Conservation (phyloP, 2,329 filamentous ascomycete species). For the Fusarium euwallaceae region DNA sequence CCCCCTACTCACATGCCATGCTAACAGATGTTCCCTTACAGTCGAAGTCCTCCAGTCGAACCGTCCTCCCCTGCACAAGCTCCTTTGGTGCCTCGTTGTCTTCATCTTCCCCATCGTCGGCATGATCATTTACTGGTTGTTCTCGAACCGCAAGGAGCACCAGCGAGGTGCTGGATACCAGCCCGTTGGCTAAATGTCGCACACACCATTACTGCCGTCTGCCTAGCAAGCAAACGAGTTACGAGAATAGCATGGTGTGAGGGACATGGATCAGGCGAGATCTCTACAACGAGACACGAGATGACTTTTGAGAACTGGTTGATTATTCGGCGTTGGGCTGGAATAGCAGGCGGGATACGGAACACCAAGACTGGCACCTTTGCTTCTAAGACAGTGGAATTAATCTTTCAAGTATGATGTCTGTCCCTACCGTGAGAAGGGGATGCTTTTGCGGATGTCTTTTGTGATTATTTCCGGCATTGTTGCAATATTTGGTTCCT, state of each 20-base stretch:
- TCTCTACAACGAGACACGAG: neutral
- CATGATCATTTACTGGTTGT: conserved; percentile 73
- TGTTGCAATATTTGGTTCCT: too few relatives aligned
- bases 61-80: conserved; percentile 68
- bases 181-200: conserved; percentile 39
- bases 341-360: neutral
- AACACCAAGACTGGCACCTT: neutral
- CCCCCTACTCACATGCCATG: conserved; percentile 18
- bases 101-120: conserved; percentile 75
- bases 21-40: conserved; percentile 45
- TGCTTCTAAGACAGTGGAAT: neutral
- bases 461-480: too few relatives aligned
- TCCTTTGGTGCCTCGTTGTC: conserved; percentile 73
- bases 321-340: neutral
- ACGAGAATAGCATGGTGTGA: neutral
- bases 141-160: conserved; percentile 71
- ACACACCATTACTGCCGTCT: neutral
- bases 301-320: neutral
- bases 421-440: too few relatives aligned
- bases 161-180: conserved; percentile 68
- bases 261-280: neutral
- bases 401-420: neutral
- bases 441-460: too few relatives aligned
- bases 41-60: conserved; percentile 76
- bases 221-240: neutral